Percentiles rank a stretch among this genome's conserved stretches.
phyloP scores from a whole-genome alignment of 441 rosid species.

The Brassica balearica region DNA sequence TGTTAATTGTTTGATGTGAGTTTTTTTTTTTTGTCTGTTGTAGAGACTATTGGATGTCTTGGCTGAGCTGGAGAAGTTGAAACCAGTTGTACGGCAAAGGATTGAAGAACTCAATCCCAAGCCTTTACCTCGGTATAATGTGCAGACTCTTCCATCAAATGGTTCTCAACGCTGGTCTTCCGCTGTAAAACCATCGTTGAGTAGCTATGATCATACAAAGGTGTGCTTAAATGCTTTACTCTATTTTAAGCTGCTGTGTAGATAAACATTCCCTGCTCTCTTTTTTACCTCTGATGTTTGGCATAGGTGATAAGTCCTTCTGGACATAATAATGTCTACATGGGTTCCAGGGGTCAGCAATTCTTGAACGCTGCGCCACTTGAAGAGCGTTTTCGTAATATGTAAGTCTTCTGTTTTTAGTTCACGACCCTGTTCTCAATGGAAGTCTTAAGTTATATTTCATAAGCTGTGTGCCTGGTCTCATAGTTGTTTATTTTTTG shows the following conservation, averaged over 20 bases:
- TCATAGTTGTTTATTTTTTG: slow-evolving; percentile 33
- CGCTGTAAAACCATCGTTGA: slow-evolving; percentile 51
- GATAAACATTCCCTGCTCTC: slow-evolving; percentile 22
- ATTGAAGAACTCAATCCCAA: slow-evolving; percentile 61
- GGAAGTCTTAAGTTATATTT: slow-evolving; percentile 16
- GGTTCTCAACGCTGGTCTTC: slow-evolving; percentile 56
- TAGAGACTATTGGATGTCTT: slow-evolving; percentile 75
- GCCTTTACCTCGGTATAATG: slow-evolving; percentile 49
- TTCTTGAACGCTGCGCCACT: slow-evolving; percentile 51
- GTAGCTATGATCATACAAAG: slow-evolving; percentile 56
- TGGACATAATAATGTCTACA: slow-evolving; percentile 50
- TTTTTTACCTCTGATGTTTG: slow-evolving; percentile 30
- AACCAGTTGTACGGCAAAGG: slow-evolving; percentile 80
- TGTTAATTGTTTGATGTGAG: slow-evolving; percentile 29
- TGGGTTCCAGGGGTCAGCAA: slow-evolving; percentile 58
- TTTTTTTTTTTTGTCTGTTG: slow-evolving; percentile 36
- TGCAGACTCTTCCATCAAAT: slow-evolving; percentile 49
- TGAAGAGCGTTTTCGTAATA: slow-evolving; percentile 63
- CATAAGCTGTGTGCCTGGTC: neutral
- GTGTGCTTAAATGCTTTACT: slow-evolving; percentile 49
- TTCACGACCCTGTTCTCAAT: neutral
- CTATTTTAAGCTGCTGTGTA: too few species aligned
- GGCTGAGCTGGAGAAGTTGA: slow-evolving; percentile 83
- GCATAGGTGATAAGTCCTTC: slow-evolving; percentile 61
- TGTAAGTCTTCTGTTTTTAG: slow-evolving; percentile 53